phyloP scores from a whole-genome alignment of 2,329 filamentous ascomycete species.

The Fusarium illudens region DNA sequence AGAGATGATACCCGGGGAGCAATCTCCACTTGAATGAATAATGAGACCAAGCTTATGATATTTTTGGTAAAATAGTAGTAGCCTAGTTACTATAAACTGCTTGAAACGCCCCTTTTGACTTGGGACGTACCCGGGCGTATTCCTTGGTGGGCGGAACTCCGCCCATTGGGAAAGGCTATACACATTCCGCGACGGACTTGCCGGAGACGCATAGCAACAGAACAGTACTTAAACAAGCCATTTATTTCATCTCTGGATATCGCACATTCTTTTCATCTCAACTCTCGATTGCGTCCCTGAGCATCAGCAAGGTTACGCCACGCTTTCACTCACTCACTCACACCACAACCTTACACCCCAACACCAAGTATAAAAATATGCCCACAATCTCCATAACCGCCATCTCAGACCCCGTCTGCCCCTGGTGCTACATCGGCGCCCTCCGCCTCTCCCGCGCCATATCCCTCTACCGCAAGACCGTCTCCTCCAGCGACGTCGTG shows the following conservation, averaged over 20 bases:
- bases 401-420: constrained; percentile 84
- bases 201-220: not conserved
- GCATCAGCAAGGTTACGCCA: not conserved
- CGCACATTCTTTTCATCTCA: not conserved
- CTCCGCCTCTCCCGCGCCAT: constrained; percentile 79
- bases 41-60: not conserved
- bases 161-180: constrained; percentile 18
- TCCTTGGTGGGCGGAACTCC: constrained; percentile 36
- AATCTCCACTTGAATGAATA: constrained; percentile 17
- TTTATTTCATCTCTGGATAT: not conserved
- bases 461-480: constrained; percentile 66
- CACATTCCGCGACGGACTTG: not conserved
- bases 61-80: not conserved
- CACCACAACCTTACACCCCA: not conserved
- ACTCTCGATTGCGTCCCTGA: too few relatives aligned
- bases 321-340: not conserved
- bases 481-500: constrained; percentile 75
- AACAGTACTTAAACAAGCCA: not conserved
- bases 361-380: constrained; percentile 59
- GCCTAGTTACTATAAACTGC: not conserved
- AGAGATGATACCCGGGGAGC: constrained; percentile 37
- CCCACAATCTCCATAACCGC: constrained; percentile 79
- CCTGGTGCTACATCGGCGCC: constrained; percentile 82
- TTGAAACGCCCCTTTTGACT: not conserved
- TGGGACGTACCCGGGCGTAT: not conserved